Percentiles rank a stretch among this genome's conserved stretches.
These are phyloP conservation scores for Chaetomidium leptoderma DNA, from an alignment of 495 filamentous ascomycete species.

Conservation along the genomic window DNA sequence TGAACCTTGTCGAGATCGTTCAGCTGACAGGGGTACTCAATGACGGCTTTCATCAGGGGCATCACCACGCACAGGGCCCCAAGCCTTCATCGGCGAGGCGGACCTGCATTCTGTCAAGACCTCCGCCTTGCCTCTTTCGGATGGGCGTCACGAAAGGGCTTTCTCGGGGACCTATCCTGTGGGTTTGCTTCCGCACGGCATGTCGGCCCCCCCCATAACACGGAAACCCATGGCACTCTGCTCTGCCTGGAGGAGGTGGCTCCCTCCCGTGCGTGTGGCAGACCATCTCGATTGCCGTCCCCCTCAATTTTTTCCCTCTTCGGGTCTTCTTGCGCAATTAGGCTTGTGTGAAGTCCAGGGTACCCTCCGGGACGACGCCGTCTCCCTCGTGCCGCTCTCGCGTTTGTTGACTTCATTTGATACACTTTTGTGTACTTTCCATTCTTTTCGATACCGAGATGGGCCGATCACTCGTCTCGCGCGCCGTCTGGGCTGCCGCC, in stretches of 20 bases:
- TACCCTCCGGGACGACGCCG: neutral
- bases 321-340: slow-evolving; percentile 3
- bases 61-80: slow-evolving; percentile 2
- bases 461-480: slow-evolving; percentile 11
- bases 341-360: neutral
- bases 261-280: neutral
- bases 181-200: neutral
- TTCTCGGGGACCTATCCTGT: neutral
- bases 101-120: neutral
- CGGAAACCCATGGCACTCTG: neutral
- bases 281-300: neutral
- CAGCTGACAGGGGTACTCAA: slow-evolving; percentile 21
- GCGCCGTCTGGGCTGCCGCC: slow-evolving; percentile 10
- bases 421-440: neutral
- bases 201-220: neutral
- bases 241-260: slow-evolving; percentile 1
- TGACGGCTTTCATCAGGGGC: slow-evolving; percentile 4
- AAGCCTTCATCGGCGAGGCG: neutral
- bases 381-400: slow-evolving; percentile 10
- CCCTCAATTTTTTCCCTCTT: neutral
- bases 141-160: slow-evolving; percentile 1
- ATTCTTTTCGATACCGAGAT: slow-evolving; percentile 17
- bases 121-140: slow-evolving; percentile 10
- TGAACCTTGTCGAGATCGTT: slow-evolving; percentile 3
- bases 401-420: neutral